Evolutionary conservation across 176 grass and related monocot species (phyloP).

Genomic region (Eremochloa ophiuroides): DNA sequence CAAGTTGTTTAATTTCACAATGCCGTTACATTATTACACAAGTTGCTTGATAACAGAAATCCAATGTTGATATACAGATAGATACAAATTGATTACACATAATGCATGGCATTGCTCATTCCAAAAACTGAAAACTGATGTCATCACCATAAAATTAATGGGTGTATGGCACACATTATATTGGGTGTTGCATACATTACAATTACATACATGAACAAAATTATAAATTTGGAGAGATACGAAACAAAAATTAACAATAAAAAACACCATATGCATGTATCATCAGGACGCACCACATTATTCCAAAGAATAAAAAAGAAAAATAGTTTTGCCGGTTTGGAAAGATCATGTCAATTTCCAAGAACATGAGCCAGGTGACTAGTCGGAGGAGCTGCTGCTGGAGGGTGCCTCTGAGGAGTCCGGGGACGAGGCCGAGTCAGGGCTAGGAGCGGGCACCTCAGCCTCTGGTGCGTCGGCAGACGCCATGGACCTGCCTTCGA

Average conservation of each 20-base stretch:
- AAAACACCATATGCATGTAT: background rate
- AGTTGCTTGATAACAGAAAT: background rate
- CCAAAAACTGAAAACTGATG: background rate
- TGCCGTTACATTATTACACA: background rate
- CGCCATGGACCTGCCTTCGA: background rate
- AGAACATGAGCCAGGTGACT: background rate
- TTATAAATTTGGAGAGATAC: background rate
- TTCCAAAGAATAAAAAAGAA: background rate
- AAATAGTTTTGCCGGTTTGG: background rate
- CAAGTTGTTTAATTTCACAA: background rate
- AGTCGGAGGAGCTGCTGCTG: background rate
- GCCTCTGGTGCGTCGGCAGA: background rate
- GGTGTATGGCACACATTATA: background rate
- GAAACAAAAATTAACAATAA: background rate
- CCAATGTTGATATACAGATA: background rate
- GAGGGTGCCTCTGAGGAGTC: background rate
- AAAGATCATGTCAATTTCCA: background rate
- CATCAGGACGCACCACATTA: background rate
- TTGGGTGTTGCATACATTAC: background rate
- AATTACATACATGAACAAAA: background rate
- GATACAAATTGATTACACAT: background rate
- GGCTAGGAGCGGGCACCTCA: background rate
- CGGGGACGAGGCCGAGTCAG: background rate
- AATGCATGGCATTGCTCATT: background rate
- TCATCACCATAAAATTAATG: background rate